Evolutionary conservation across 306 rosid genomes (phyloP).

Genomic region (Vicia villosa): DNA sequence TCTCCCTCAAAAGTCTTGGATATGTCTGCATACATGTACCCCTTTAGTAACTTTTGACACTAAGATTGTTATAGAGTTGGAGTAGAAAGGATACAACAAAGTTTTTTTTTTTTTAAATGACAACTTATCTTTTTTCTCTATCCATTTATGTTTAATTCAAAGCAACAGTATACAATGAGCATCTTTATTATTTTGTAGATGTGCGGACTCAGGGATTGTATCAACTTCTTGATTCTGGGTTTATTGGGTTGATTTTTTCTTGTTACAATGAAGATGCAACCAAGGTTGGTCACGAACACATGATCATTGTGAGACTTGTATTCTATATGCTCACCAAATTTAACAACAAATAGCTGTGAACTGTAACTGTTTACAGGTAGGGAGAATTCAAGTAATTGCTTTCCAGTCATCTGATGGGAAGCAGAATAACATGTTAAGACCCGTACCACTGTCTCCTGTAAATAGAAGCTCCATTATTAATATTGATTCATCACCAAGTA

Average conservation of each 20-base stretch:
- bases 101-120: neutral
- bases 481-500: conserved; percentile 86
- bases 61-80: conserved; percentile 10
- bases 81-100: conserved; percentile 14
- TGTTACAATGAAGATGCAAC: conserved; percentile 87
- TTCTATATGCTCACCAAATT: conserved; percentile 29
- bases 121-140: neutral
- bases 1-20: conserved; percentile 9
- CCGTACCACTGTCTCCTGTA: conserved; percentile 68
- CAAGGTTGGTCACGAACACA: conserved; percentile 61
- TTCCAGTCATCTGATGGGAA: conserved; percentile 95
- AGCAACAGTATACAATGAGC: neutral
- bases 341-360: conserved; percentile 24
- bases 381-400: conserved; percentile 97
- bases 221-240: conserved; percentile 98
- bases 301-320: conserved; percentile 22
- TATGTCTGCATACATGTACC: neutral
- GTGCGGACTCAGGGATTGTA: conserved; percentile 95
- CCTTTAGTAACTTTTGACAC: neutral
- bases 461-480: conserved; percentile 73
- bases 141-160: neutral
- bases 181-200: conserved; percentile 51
- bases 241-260: conserved; percentile 93
- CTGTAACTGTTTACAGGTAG: conserved; percentile 60
- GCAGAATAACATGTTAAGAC: conserved; percentile 62